Conservation (phyloP, 257 asterid genomes). For the Rauvolfia tetraphylla region DNA sequence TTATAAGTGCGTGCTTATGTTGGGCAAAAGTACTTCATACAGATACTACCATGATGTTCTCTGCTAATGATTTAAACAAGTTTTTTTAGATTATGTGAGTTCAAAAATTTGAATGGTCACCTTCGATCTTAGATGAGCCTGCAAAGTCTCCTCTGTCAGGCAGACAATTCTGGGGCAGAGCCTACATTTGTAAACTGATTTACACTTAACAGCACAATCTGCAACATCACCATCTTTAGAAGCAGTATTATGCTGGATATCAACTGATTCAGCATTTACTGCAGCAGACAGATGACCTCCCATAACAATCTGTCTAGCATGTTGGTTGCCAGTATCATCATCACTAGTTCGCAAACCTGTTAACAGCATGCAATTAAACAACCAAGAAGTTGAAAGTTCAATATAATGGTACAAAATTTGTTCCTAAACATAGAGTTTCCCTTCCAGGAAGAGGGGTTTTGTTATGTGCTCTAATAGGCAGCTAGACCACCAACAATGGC, state of each 20-base stretch:
- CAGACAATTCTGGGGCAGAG: constrained; percentile 89
- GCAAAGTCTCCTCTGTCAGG: constrained; percentile 67
- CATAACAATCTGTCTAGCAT: constrained; percentile 23
- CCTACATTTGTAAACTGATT: constrained; percentile 91
- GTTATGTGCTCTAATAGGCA: background rate
- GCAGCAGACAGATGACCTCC: constrained; percentile 31
- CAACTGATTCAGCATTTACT: constrained; percentile 28
- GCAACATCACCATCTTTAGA: constrained; percentile 40
- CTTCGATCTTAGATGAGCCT: constrained; percentile 83
- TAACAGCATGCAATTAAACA: constrained; percentile 9
- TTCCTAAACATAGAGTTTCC: background rate
- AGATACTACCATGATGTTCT: background rate
- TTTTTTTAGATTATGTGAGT: background rate
- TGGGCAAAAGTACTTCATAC: background rate
- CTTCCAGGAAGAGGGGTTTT: background rate
- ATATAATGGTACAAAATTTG: background rate
- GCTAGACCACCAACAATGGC: background rate
- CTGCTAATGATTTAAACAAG: background rate
- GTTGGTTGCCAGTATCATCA: constrained; percentile 46
- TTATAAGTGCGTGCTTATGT: background rate
- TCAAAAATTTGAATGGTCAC: constrained; percentile 30
- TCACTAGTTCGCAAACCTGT: constrained; percentile 74
- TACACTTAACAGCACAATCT: constrained; percentile 55
- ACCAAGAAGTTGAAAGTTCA: constrained; percentile 4
- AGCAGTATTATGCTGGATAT: constrained; percentile 16